These are phyloP conservation scores for Rubia yunnanensis DNA, from an alignment of 257 asterid genomes.

Conservation along the genomic window DNA sequence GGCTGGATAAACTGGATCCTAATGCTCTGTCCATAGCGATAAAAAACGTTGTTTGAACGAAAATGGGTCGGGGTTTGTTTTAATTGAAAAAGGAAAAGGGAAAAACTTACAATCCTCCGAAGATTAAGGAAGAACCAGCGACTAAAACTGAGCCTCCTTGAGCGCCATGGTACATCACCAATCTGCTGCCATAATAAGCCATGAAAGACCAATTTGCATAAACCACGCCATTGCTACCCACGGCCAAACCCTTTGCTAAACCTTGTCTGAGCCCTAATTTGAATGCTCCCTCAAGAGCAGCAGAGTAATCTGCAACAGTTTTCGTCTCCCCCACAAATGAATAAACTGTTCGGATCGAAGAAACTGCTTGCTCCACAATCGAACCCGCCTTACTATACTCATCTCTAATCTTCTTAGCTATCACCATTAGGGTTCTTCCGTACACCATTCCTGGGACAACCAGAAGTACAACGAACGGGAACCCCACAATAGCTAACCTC, in stretches of 20 bases:
- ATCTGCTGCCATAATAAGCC: not conserved
- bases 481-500: not conserved
- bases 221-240: not conserved
- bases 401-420: not conserved
- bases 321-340: not conserved
- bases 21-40: slow-evolving; percentile 36
- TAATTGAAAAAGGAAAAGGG: too few species aligned
- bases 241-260: not conserved
- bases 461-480: not conserved
- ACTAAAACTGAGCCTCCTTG: not conserved
- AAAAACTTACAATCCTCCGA: not conserved
- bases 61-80: too few species aligned
- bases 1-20: slow-evolving; percentile 64
- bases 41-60: not conserved
- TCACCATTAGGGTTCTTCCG: not conserved
- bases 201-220: not conserved
- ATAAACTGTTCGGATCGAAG: not conserved
- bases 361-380: not conserved
- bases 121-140: not conserved
- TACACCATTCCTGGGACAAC: not conserved
- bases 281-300: not conserved
- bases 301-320: not conserved
- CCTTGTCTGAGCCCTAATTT: not conserved
- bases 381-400: not conserved
- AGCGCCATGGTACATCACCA: not conserved